Base-by-base conservation (phyloP, 305 asterid species). In the Fraxinus greggii region DNA sequence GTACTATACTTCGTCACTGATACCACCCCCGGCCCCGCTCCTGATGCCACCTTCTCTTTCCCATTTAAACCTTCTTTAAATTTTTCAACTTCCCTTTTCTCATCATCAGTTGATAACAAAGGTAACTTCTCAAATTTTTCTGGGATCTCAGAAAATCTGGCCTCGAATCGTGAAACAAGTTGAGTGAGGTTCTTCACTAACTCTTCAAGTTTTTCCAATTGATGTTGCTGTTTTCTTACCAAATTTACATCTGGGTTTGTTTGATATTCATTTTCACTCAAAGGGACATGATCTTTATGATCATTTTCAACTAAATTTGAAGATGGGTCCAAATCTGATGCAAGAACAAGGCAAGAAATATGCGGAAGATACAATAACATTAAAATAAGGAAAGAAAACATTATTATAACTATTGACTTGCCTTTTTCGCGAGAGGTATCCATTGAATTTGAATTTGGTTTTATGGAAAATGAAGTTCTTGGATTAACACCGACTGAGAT, bases 201-300 rank as follows among this genome's bases (percentile, higher is more conserved):
- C 85, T 88, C 94, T 72, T 92, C 91, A 63, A 96, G 87, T 81
- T 87, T 90, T 80, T 91, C 94, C 88, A 94, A 84, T 79, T 93
- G 97, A 17, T 86, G 54, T 72, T 89, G 90, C 59, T 93, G 97
- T 75, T 85, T 83, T 40, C 72, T 84, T 63, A 91, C 77, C 86
- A 91, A 85, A 84, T 78, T 90, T 72, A 72, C 87, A 80, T 88
- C 93, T 36, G 61, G 48, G 77, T 38, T 79, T 12, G 74, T 78
- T 40, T 84, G 86, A 45, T 78, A 36, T 13, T 82, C 84, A 15
- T 48, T 83, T 85, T 87, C 87, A 81, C n/a, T 35, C 59, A 36
- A 70, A 69, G 77, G 85, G 72, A 72, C 80, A 70, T 35, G 79
- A 32, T 77, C 84, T 74, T 23, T 24, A 72, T 42, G 21, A 67